Evolutionary conservation across 2,329 filamentous ascomycete species (phyloP).

Genomic region (Macrophomina tecta): DNA sequence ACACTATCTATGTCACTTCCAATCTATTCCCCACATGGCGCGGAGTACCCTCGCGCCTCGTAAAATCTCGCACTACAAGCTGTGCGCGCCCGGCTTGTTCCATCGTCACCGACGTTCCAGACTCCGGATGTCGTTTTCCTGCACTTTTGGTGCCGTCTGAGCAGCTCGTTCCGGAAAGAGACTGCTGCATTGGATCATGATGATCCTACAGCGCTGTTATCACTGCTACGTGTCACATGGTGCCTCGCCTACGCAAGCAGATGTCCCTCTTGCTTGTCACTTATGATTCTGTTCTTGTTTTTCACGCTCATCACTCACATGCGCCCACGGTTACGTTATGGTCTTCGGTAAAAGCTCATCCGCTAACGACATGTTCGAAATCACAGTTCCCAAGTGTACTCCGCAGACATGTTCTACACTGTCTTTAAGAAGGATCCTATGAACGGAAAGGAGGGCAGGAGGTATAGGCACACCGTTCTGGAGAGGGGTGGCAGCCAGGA

Average conservation of each 20-base stretch:
- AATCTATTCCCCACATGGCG: not conserved
- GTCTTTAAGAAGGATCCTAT: slow-evolving; percentile 81
- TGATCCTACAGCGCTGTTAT: not conserved
- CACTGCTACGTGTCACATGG: no score
- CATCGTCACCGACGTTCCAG: not conserved
- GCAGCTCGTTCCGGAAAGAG: no score
- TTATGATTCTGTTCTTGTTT: not conserved
- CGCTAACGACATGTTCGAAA: not conserved
- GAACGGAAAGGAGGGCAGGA: slow-evolving; percentile 73
- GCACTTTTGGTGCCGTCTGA: no score
- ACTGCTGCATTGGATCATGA: not conserved
- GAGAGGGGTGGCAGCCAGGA: slow-evolving; percentile 79
- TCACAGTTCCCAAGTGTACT: slow-evolving; percentile 74
- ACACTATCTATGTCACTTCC: not conserved
- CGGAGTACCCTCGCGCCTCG: not conserved
- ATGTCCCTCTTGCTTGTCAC: no score
- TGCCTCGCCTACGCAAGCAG: no score
- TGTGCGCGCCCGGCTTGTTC: not conserved
- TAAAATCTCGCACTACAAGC: not conserved
- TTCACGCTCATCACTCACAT: not conserved
- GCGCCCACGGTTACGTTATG: not conserved
- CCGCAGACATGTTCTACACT: slow-evolving; percentile 83
- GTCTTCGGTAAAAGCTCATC: slow-evolving; percentile 4
- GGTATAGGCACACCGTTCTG: slow-evolving; percentile 79
- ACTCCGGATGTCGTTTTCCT: no score